These are phyloP conservation scores for Clausena lansium DNA, from an alignment of 345 rosid species.

Conservation along the genomic window DNA sequence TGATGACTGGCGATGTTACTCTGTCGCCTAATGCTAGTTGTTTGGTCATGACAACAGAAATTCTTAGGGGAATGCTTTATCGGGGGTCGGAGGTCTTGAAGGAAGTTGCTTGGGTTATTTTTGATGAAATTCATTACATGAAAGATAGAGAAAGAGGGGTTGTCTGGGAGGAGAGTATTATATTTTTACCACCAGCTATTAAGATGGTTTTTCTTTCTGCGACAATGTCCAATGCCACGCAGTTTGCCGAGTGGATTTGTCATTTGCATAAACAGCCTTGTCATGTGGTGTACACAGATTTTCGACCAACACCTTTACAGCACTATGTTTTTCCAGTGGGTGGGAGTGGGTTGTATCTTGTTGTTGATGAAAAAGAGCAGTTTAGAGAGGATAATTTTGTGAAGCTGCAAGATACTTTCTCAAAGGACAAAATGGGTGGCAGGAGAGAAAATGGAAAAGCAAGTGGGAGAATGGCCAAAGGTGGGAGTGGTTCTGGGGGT, in stretches of 20 bases:
- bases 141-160: constrained; percentile 97
- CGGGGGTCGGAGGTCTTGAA: constrained; percentile 93
- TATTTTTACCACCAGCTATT: constrained; percentile 91
- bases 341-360: constrained; percentile 89
- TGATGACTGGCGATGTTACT: constrained; percentile 99
- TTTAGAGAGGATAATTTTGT: constrained; percentile 89
- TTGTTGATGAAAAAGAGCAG: constrained; percentile 92
- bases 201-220: constrained; percentile 99
- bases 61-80: constrained; percentile 94
- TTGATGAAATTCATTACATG: constrained; percentile 98
- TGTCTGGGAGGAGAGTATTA: constrained; percentile 98
- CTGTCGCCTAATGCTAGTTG: constrained; percentile 93
- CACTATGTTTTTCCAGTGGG: constrained; percentile 95
- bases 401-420: constrained; percentile 84
- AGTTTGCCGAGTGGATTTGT: constrained; percentile 98
- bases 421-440: constrained; percentile 61
- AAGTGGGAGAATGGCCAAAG: constrained; percentile 80
- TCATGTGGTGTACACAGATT: constrained; percentile 96
- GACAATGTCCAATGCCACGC: constrained; percentile 98
- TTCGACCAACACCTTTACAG: constrained; percentile 97
- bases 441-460: constrained; percentile 64
- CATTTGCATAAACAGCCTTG: constrained; percentile 93
- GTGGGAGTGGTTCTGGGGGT: constrained; percentile 69
- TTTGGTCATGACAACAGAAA: constrained; percentile 97
- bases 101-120: constrained; percentile 98